Base-by-base conservation (phyloP, 2,329 filamentous ascomycete genomes). In the Aotearoamyces nothofagi region DNA sequence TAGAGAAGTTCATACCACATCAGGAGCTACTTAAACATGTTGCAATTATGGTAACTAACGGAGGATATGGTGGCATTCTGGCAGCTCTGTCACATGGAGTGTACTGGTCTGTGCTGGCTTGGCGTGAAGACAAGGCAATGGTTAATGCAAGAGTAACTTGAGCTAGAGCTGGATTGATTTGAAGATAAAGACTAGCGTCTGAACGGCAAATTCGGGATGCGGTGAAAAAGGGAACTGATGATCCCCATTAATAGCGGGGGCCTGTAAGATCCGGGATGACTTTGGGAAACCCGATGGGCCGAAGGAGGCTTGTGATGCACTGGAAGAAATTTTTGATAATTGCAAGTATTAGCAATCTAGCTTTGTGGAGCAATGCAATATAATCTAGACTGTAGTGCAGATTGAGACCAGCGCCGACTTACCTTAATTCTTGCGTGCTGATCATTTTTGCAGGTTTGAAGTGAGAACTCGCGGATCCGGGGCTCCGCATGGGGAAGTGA, bases 251-350 rank as follows among this genome's bases (percentile, higher is more conserved):
- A 22, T 22, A 22, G n/a, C n/a, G n/a, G n/a, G n/a, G n/a, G 19
- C 19, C 8, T 8, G 19, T 8, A 22, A n/a, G n/a, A 22, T 22
- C 19, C 8, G n/a, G 19, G 19, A 8, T n/a, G n/a, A 22, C n/a
- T 22, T 22, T 22, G 19, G 8, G 19, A n/a, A 8, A 8, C 19
- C 8, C 19, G n/a, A 22, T 22, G n/a, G 19, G 8, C 8, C 19
- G 8, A 22, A n/a, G 19, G 19, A 22, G n/a, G 19, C 19, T n/a
- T 22, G 19, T 22, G 19, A 22, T 8, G 8, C n/a, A n/a, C n/a
- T 22, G 19, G 19, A 22, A 30, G 24, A 30, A 17, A 4, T 22
- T 30, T n/a, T n/a, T n/a, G n/a, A n/a, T n/a, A n/a, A n/a, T n/a
- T n/a, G n/a, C n/a, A n/a, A n/a, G n/a, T n/a, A n/a, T n/a, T n/a